These are phyloP conservation scores for Fusarium drepaniforme DNA, from an alignment of 2,329 filamentous ascomycete species.

Conservation along the genomic window DNA sequence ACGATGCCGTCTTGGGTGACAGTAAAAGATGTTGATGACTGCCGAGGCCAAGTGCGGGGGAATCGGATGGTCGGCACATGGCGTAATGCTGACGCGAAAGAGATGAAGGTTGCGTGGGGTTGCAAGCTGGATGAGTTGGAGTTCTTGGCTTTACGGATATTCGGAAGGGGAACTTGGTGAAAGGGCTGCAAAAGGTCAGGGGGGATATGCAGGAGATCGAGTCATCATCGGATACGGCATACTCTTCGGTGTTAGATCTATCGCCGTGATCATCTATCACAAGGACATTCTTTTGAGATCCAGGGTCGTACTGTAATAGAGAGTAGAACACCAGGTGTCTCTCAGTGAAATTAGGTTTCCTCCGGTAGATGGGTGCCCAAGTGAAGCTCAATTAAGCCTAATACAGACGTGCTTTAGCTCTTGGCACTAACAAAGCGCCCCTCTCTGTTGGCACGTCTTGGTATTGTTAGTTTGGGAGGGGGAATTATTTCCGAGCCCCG, in stretches of 20 bases:
- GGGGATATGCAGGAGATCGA: neutral
- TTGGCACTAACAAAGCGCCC: neutral
- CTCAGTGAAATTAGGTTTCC: neutral
- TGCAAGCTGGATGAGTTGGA: neutral
- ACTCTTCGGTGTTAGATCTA: neutral
- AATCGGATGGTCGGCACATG: constrained; percentile 34
- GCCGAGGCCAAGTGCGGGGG: constrained; percentile 26
- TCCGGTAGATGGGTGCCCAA: neutral
- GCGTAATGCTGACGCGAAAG: constrained; percentile 1
- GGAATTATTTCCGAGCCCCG: neutral
- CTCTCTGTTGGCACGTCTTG: neutral
- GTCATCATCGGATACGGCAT: neutral
- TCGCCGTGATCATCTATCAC: neutral
- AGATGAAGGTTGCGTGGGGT: neutral
- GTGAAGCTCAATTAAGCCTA: neutral
- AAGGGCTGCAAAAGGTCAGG: no score
- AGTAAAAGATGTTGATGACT: constrained; percentile 12
- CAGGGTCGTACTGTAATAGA: neutral
- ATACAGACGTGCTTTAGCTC: neutral
- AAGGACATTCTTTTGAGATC: neutral
- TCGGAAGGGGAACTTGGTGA: neutral
- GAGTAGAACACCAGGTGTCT: neutral
- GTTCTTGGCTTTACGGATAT: neutral
- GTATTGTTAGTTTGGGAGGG: neutral
- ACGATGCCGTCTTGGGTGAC: constrained; percentile 22